Percentiles rank a stretch among this genome's conserved stretches.
Evolutionary conservation across 1,139 yeast genomes (phyloP).

Genomic region (Tardiomyces blankii): DNA sequence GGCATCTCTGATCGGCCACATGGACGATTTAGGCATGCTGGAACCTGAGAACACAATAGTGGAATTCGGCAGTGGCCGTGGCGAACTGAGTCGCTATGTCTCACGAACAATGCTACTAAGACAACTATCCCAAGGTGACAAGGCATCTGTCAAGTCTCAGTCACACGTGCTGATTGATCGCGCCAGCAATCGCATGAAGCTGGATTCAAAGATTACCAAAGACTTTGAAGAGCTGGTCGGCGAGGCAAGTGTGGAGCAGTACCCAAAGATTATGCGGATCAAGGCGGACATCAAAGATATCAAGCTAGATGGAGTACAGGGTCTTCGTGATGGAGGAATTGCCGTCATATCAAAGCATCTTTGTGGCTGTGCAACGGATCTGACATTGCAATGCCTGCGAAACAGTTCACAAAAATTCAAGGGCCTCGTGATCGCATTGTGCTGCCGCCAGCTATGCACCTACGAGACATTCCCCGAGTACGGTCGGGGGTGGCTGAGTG

Average conservation of each 20-base stretch:
- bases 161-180: slow-evolving; percentile 59
- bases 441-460: slow-evolving; percentile 82
- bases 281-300: slow-evolving; percentile 76
- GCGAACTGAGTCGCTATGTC: slow-evolving; percentile 68
- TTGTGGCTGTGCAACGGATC: slow-evolving; percentile 90
- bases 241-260: slow-evolving; percentile 17
- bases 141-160: not conserved
- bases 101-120: slow-evolving; percentile 32
- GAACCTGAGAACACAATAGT: slow-evolving; percentile 28
- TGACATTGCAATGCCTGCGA: slow-evolving; percentile 57
- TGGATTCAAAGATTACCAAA: slow-evolving; percentile 54
- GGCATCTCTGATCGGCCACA: slow-evolving; percentile 64
- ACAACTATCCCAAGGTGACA: slow-evolving; percentile 1
- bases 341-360: slow-evolving; percentile 77
- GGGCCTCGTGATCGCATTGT: slow-evolving; percentile 80
- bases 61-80: slow-evolving; percentile 90
- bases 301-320: slow-evolving; percentile 29
- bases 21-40: slow-evolving; percentile 36
- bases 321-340: slow-evolving; percentile 24
- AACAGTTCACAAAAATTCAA: slow-evolving; percentile 32
- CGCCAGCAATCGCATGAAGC: slow-evolving; percentile 66
- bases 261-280: slow-evolving; percentile 33
- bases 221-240: slow-evolving; percentile 30
- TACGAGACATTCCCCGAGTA: slow-evolving; percentile 40
- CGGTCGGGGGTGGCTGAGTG: slow-evolving; percentile 27